Percentiles rank a stretch among this genome's conserved stretches.
These are phyloP conservation scores for Buxus sempervirens DNA, from an alignment of 164 flowering plant genomes.

Conservation along the genomic window DNA sequence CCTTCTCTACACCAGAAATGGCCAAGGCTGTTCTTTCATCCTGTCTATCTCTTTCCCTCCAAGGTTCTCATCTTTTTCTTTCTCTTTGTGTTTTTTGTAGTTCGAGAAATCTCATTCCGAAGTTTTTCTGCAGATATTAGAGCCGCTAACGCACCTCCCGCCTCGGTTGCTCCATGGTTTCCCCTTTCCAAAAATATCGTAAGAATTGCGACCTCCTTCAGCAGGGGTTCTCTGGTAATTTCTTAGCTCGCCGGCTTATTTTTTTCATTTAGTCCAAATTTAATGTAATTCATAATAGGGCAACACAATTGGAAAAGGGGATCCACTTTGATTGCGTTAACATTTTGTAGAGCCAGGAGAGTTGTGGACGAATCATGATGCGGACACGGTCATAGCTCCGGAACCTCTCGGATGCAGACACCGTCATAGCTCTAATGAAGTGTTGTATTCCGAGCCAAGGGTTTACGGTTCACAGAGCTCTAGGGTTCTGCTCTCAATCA, in stretches of 20 bases:
- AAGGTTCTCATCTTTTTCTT: slow-evolving; percentile 21
- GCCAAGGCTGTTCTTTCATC: slow-evolving; percentile 36
- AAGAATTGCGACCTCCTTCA: slow-evolving; percentile 27
- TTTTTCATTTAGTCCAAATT: background rate
- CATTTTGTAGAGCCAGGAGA: too few species aligned
- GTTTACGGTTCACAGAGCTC: too few species aligned
- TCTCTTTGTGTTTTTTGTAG: background rate
- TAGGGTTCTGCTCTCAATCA: too few species aligned
- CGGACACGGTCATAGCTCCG: too few species aligned
- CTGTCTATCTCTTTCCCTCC: slow-evolving; percentile 28
- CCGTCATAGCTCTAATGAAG: too few species aligned
- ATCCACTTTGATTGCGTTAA: too few species aligned
- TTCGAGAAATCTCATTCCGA: background rate
- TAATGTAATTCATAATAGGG: background rate
- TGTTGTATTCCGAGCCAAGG: too few species aligned
- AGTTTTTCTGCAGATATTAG: slow-evolving; percentile 28
- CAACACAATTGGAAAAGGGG: too few species aligned
- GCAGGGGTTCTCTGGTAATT: slow-evolving; percentile 40
- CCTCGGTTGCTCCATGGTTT: slow-evolving; percentile 18
- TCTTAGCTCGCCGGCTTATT: too few species aligned
- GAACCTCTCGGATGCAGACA: too few species aligned
- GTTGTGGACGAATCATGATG: too few species aligned
- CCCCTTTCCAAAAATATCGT: slow-evolving; percentile 18
- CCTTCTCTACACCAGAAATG: slow-evolving; percentile 21
- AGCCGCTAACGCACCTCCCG: slow-evolving; percentile 16